phyloP scores from a whole-genome alignment of 441 rosid genomes.

The Raphanus hybrid region DNA sequence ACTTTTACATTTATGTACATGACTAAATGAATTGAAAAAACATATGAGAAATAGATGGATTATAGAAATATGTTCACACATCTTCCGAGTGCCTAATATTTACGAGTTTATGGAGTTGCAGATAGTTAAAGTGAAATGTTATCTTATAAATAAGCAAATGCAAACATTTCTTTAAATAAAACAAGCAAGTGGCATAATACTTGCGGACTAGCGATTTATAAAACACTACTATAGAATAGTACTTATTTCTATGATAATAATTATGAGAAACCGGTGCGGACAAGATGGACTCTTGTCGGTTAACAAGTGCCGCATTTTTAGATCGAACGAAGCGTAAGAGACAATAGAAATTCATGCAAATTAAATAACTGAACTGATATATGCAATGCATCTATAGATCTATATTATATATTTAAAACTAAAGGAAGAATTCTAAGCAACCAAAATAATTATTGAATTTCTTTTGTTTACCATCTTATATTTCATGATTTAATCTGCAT shows the following conservation, averaged over 20 bases:
- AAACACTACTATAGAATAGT: neutral
- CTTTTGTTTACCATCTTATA: neutral
- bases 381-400: slow-evolving; percentile 33
- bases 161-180: neutral
- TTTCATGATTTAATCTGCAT: neutral
- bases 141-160: too few species aligned
- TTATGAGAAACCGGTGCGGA: slow-evolving; percentile 22
- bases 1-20: neutral
- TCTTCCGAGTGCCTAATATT: neutral
- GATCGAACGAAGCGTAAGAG: slow-evolving; percentile 34
- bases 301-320: slow-evolving; percentile 8
- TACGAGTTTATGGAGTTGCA: slow-evolving; percentile 17
- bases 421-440: neutral
- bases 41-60: neutral
- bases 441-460: neutral
- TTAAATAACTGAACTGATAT: neutral
- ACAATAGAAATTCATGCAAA: slow-evolving; percentile 24
- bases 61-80: neutral
- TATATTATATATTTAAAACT: neutral
- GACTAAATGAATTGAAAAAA: neutral
- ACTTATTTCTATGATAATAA: neutral
- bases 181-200: neutral
- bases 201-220: neutral
- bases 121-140: neutral
- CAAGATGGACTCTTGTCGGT: slow-evolving; percentile 36